Conservation (phyloP, 1,139 yeast genomes). For the Debaryomyces sp. region DNA sequence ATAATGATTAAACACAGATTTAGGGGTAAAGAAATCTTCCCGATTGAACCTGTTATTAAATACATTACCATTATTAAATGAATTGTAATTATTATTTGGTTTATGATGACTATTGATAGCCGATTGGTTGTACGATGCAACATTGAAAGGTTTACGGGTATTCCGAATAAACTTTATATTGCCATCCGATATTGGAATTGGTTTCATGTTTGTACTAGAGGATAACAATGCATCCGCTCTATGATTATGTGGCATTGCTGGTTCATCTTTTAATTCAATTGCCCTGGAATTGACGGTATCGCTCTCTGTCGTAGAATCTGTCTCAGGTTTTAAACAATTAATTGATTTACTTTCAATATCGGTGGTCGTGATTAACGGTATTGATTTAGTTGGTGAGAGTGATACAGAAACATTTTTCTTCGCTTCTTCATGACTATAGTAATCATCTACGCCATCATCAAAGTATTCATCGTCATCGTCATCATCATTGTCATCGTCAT, state of each 20-base stretch:
- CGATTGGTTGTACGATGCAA: conserved; percentile 55
- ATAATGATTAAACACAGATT: conserved; percentile 69
- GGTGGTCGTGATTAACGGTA: neutral
- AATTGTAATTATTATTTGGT: conserved; percentile 23
- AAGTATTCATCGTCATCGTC: conserved; percentile 8
- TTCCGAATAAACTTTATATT: conserved; percentile 45
- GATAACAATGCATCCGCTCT: conserved; percentile 51
- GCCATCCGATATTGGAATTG: conserved; percentile 42
- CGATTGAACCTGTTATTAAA: conserved; percentile 52
- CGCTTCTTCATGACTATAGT: neutral
- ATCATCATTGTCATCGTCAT: conserved; percentile 13
- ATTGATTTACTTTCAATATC: conserved; percentile 4
- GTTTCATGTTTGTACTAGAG: conserved; percentile 41
- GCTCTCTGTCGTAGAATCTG: conserved; percentile 9
- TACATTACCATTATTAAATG: conserved; percentile 19
- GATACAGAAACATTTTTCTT: neutral
- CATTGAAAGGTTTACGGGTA: conserved; percentile 63
- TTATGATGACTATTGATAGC: conserved; percentile 15
- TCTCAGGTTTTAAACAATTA: neutral
- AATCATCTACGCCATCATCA: conserved; percentile 9
- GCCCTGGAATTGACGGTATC: conserved; percentile 8
- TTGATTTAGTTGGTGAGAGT: conserved; percentile 9
- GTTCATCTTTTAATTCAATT: conserved; percentile 11
- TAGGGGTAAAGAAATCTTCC: conserved; percentile 78
- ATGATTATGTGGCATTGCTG: conserved; percentile 40